Evolutionary conservation across 208 protist genomes (phyloP), one percentile per base, ranked within the genome.

Genomic region (Trichomonas vaginalis): DNA sequence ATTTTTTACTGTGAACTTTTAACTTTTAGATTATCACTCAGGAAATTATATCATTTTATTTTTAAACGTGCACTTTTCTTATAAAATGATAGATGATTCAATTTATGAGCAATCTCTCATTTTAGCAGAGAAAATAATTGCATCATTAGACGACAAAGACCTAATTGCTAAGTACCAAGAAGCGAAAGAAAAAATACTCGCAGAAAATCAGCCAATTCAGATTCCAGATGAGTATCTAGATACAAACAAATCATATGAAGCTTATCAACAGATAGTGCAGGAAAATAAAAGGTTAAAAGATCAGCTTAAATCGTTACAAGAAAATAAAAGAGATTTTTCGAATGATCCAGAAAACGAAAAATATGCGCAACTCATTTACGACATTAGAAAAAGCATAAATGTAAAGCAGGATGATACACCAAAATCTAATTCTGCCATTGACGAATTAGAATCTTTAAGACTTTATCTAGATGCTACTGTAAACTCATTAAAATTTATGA

Each of bases 231-330:
- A 14, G 10, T 47, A 51, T 48, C 35, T 39, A 51, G 27, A 35
- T 39, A 2, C 86, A 0, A 45, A 92, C 37, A 92, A 92, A 39
- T 23, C 86, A 40, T 92, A 92, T 51, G 9, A 42, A 92, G 42
- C 45, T 56, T 92, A 92, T 21, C 42, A 49, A 51, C 17, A 42
- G 39, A 17, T 92, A 14, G 0, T 32, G 0, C 8, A 92, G 15
- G 86, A 92, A 92, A 92, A 92, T 51, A 42, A 92, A 92, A 21
- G 40, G 56, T 92, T 92, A 39, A 92, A 92, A 39, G 86, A 92
- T 35, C 3, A 92, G 27, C 17, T 92, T 56, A 27, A 42, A 17
- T 15, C 35, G 17, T 10, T 92, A 0, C 6, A 42, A 51, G 12
- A 35, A 8, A 48, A 39, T 39, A 92, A 48, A 51, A 42, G 21